Conservation (phyloP, 148 eudicot genomes). For the Selenicereus undatus region DNA sequence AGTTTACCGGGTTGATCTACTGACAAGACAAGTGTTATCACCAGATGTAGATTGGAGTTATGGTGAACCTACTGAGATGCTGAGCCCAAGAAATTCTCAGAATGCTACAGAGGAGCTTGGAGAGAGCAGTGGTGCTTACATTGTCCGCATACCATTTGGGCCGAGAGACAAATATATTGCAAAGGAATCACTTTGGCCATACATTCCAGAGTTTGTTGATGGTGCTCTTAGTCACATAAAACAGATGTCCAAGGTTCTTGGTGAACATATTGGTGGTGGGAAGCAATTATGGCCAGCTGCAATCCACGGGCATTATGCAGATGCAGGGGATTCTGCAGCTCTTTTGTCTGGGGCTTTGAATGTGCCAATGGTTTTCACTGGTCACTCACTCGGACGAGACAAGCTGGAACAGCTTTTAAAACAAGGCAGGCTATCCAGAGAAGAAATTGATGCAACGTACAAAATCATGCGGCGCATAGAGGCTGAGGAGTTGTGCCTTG, state of each 20-base stretch:
- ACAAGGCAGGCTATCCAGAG: slow-evolving; percentile 75
- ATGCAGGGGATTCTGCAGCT: slow-evolving; percentile 90
- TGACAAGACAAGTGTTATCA: slow-evolving; percentile 80
- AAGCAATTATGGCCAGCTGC: slow-evolving; percentile 75
- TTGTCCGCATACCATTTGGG: slow-evolving; percentile 87
- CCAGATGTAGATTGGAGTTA: slow-evolving; percentile 77
- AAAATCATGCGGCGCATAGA: slow-evolving; percentile 86
- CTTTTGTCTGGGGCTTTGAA: slow-evolving; percentile 79
- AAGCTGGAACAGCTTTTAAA: slow-evolving; percentile 80
- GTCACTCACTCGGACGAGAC: slow-evolving; percentile 93
- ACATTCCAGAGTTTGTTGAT: slow-evolving; percentile 87
- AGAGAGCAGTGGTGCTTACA: slow-evolving; percentile 81
- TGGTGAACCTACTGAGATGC: slow-evolving; percentile 89
- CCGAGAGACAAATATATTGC: slow-evolving; percentile 68
- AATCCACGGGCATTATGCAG: slow-evolving; percentile 93
- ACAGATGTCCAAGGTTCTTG: slow-evolving; percentile 76
- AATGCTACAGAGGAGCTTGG: slow-evolving; percentile 29
- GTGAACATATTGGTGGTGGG: slow-evolving; percentile 67
- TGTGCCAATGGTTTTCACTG: slow-evolving; percentile 94
- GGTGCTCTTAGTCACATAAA: slow-evolving; percentile 79
- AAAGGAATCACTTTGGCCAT: slow-evolving; percentile 86
- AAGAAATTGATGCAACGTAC: slow-evolving; percentile 72
- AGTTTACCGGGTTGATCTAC: slow-evolving; percentile 81
- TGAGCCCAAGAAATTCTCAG: slow-evolving; percentile 40
- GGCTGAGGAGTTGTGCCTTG: slow-evolving; percentile 82